Evolutionary conservation across 1,284 basidiomycete genomes (phyloP).

Genomic region (Ceratobasidium sp.): DNA sequence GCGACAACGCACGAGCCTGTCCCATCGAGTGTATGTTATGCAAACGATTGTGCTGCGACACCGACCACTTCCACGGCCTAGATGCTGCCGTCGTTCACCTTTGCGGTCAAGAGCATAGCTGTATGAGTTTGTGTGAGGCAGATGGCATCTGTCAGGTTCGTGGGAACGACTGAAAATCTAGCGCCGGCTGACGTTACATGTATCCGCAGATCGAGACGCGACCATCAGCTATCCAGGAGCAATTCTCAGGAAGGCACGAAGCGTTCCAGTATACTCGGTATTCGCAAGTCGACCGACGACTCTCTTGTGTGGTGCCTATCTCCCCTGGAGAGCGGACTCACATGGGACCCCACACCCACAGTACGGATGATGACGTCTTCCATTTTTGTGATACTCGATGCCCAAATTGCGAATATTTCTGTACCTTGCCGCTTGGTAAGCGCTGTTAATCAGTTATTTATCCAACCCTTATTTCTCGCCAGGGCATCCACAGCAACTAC

Average conservation of each 20-base stretch:
- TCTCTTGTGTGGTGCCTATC: constrained; percentile 65
- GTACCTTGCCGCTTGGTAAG: constrained; percentile 68
- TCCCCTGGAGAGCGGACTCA: constrained; percentile 62
- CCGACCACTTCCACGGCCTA: constrained; percentile 69
- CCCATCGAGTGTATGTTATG: constrained; percentile 69
- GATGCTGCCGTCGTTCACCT: constrained; percentile 63
- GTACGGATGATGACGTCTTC: constrained; percentile 59
- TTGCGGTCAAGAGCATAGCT: constrained; percentile 65
- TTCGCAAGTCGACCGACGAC: constrained; percentile 60
- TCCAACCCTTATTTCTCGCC: constrained; percentile 22
- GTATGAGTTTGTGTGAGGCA: constrained; percentile 61
- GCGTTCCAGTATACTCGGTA: constrained; percentile 63
- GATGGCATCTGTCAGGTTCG: constrained; percentile 52
- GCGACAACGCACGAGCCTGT: constrained; percentile 64
- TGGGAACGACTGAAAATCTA: background rate
- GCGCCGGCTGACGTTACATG: background rate
- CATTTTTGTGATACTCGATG: constrained; percentile 71
- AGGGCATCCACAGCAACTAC: constrained; percentile 72
- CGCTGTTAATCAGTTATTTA: background rate
- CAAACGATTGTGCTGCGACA: constrained; percentile 64
- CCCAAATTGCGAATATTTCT: constrained; percentile 69
- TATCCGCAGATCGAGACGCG: constrained; percentile 69
- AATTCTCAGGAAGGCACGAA: constrained; percentile 65
- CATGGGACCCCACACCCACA: constrained; percentile 65
- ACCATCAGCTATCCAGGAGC: constrained; percentile 70